phyloP scores from a whole-genome alignment of 1,284 basidiomycete genomes.

The Ustilago esculenta region DNA sequence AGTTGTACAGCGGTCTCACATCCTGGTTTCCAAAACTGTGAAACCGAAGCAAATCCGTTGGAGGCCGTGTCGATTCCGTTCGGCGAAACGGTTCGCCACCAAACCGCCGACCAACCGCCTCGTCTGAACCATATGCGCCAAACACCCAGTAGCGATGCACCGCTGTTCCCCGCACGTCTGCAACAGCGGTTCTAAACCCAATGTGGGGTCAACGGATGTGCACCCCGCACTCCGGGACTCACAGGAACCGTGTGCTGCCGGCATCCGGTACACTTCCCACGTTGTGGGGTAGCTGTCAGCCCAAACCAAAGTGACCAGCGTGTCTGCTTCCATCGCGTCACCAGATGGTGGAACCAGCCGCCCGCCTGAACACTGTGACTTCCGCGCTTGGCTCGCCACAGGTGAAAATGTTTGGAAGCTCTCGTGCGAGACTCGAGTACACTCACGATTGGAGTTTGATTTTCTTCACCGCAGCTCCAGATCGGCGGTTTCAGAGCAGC shows the following conservation, averaged over 20 bases:
- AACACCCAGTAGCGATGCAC: neutral
- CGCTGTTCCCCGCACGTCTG: conserved; percentile 1
- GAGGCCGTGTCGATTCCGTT: conserved; percentile 17
- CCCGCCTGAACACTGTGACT: neutral
- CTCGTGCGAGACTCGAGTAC: conserved; percentile 7
- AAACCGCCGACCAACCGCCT: conserved; percentile 9
- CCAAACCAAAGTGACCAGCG: conserved; percentile 8
- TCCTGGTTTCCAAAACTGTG: too few species aligned
- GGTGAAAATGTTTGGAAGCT: neutral
- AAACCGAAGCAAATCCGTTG: neutral
- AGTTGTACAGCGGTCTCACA: neutral
- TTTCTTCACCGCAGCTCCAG: too few species aligned
- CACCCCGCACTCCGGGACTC: conserved; percentile 20
- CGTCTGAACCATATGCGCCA: too few species aligned
- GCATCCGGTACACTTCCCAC: conserved; percentile 4
- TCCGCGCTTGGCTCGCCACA: too few species aligned
- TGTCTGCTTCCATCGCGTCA: neutral
- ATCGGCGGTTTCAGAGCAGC: neutral
- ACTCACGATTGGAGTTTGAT: too few species aligned
- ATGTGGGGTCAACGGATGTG: conserved; percentile 6
- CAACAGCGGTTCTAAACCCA: neutral
- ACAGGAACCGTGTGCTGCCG: conserved; percentile 8
- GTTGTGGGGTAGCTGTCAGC: conserved; percentile 25
- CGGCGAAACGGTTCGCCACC: conserved; percentile 1
- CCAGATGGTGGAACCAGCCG: neutral